Evolutionary conservation across 75 land plant species (phyloP), one percentile per base, ranked within the genome.

Genomic region (Adiantum capillusveneris): DNA sequence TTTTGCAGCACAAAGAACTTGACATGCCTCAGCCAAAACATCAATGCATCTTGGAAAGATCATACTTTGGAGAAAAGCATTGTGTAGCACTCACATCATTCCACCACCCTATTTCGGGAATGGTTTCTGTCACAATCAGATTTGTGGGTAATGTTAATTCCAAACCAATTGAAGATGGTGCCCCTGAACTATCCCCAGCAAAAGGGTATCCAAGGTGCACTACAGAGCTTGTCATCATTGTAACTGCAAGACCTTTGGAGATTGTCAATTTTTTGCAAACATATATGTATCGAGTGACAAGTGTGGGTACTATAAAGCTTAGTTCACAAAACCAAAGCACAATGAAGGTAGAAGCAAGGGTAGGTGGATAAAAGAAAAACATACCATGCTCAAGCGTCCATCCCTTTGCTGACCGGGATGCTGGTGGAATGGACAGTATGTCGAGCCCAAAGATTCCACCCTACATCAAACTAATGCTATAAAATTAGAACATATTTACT

Each of bases 101-200:
- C 76, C 76, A 67, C 64, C 70, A 73, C 30, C 70, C 76, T 68
- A 73, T 46, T 48, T 73, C 69, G 29, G 76, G 69, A 57, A 30
- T 42, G 11, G 65, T 50, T 29, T 72, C 70, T 55, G 53, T 60
- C 43, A 60, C 57, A 21, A 73, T 73, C 20, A 73, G 55, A 30
- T 21, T 53, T 16, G 17, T 25, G 18, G 76, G 76, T 22, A 67
- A 28, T 1, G 25, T 31, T 22, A 65, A 59, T 6, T 59, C 44
- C 17, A 67, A 29, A 19, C 55, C 69, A 45, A 73, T 58, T 18
- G 76, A 71, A 13, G 70, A 57, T 45, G 62, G 17, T 17, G 69
- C 70, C 12, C 70, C 70, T 11, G 44, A 62, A 26, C 22, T 25
- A 60, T 59, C 70, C 20, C 44, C 65, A 53, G 69, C 56, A 61